A percentile compares a stretch with the other conserved stretches of the same genome.
These are phyloP conservation scores for Isoetes engelmannii DNA, from an alignment of 83 land plant species.

Conservation along the genomic window DNA sequence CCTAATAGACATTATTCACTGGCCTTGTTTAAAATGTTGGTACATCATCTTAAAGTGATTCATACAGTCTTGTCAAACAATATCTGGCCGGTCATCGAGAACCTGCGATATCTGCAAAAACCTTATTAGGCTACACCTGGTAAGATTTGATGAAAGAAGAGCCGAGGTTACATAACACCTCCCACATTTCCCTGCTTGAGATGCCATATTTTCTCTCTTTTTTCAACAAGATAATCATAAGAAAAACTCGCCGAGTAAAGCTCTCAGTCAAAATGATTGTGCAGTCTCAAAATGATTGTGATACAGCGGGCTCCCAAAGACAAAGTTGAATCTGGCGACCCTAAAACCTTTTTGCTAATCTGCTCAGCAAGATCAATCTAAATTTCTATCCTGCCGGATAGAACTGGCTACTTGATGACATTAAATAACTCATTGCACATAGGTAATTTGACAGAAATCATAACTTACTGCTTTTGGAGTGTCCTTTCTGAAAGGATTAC, in stretches of 20 bases:
- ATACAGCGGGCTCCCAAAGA: conserved; percentile 67
- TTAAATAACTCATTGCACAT: background rate
- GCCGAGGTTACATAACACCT: conserved; percentile 73
- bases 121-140: conserved; percentile 50
- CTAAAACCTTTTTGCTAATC: conserved; percentile 75
- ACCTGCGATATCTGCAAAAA: conserved; percentile 43
- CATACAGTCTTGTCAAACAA: conserved; percentile 96
- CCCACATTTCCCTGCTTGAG: conserved; percentile 75
- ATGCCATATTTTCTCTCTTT: conserved; percentile 85
- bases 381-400: too few relatives aligned
- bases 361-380: too few relatives aligned
- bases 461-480: conserved; percentile 65
- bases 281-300: conserved; percentile 75
- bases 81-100: conserved; percentile 94
- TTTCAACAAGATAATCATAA: conserved; percentile 74
- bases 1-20: background rate
- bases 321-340: conserved; percentile 52
- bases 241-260: conserved; percentile 68
- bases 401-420: background rate
- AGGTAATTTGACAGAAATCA: too few relatives aligned
- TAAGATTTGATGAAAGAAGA: conserved; percentile 98
- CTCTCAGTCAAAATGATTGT: too few relatives aligned
- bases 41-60: conserved; percentile 95
- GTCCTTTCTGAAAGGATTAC: conserved; percentile 85
- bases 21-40: conserved; percentile 91